These are phyloP conservation scores for Neobulgaria alba DNA, from an alignment of 2,329 filamentous ascomycete genomes.

Conservation along the genomic window DNA sequence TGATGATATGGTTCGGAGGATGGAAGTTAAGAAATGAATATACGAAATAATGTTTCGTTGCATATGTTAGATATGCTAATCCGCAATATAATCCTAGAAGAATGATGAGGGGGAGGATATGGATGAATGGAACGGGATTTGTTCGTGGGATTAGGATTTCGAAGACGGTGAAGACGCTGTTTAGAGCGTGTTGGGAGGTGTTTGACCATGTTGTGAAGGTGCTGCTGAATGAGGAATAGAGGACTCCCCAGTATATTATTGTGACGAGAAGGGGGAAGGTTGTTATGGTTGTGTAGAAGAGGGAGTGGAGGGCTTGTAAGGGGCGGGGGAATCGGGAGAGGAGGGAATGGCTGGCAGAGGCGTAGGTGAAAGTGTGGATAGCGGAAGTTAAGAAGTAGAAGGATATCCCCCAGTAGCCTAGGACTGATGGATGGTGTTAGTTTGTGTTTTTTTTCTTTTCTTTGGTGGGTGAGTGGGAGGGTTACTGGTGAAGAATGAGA, in stretches of 20 bases:
- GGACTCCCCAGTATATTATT: slow-evolving; percentile 59
- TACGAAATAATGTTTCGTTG: slow-evolving; percentile 63
- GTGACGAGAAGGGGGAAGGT: slow-evolving; percentile 62
- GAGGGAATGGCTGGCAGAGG: slow-evolving; percentile 44
- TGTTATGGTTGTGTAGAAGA: slow-evolving; percentile 55
- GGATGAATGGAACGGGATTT: slow-evolving; percentile 51
- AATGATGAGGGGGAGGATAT: slow-evolving; percentile 60
- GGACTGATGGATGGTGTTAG: no score
- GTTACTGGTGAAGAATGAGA: slow-evolving; percentile 71
- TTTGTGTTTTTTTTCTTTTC: neutral
- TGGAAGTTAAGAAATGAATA: slow-evolving; percentile 68
- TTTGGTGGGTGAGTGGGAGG: neutral
- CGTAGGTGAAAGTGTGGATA: slow-evolving; percentile 62
- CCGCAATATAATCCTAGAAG: slow-evolving; percentile 64
- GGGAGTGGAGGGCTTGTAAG: slow-evolving; percentile 55
- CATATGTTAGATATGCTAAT: slow-evolving; percentile 65
- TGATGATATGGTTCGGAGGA: slow-evolving; percentile 2
- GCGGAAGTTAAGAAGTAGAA: slow-evolving; percentile 68
- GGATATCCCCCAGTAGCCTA: slow-evolving; percentile 70
- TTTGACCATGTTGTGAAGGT: slow-evolving; percentile 54
- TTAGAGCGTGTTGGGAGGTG: slow-evolving; percentile 67
- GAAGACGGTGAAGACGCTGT: slow-evolving; percentile 64
- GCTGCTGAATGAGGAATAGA: slow-evolving; percentile 45
- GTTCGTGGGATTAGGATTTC: slow-evolving; percentile 65
- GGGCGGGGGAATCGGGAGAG: slow-evolving; percentile 51